Base-by-base conservation (phyloP, 495 filamentous ascomycete species). In the Daldinia decipiens region DNA sequence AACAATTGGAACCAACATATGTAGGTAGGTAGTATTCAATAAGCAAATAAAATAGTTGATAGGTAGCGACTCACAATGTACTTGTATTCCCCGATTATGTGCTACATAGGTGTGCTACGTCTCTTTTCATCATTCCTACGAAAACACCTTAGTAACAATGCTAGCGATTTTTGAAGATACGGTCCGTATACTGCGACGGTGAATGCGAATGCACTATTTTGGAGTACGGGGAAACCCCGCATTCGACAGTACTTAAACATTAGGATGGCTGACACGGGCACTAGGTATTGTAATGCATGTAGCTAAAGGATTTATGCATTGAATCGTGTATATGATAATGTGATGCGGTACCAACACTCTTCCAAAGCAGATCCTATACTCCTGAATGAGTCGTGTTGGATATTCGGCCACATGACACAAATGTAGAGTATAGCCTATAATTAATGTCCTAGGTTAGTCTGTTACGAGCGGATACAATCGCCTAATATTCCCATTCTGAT, bases 401-500 rank as follows among this genome's bases (percentile, higher is more conserved):
- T 21, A 11, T 24, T 24, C 11, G 19, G 50, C 26, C 11, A 8
- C 50, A 53, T 13, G 50, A 53, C 12, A 53, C 15, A 12, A 15
- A 54, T 6, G 29, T 32, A 32, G 29, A 32, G 29, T 9, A 32
- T 6, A 9, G 7, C 29, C 34, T 13, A 12, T 27, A 2, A 50
- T 15, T 3, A 34, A 51, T 1, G 17, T 5, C 36, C 12, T 36
- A 36, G 1, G 34, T 27, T 21, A 13, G 12, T 39, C 52, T 54
- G 36, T 36, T 50, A 19, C 3, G 15, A n/a, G 40, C 9, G 7
- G 52, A 54, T 43, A 13, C 29, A 63, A 24, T 31, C 21, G 13
- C 4, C 34, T 54, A 55, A 40, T 38, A 31, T 27, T 11, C 21
- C 34, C 15, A 61, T 65, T 43, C 58, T 34, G 57, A 51, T 51